A percentile compares a stretch with the other conserved stretches of the same genome.
Conservation (phyloP, 805 yeast species). For the Blastobotrys peoriensis region DNA sequence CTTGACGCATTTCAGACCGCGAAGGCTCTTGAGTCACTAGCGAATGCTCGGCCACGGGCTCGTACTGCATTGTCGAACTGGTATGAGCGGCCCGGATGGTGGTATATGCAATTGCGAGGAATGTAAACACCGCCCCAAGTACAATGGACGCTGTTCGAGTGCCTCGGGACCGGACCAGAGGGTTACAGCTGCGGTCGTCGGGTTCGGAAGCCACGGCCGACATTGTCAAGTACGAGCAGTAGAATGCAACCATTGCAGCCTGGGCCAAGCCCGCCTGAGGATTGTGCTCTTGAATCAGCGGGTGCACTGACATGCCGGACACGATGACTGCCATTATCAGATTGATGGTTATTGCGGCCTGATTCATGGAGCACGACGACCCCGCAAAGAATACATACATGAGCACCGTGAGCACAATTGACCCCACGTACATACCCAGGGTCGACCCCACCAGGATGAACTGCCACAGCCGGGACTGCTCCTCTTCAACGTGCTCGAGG, state of each 20-base stretch:
- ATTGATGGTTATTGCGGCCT: slow-evolving; percentile 77
- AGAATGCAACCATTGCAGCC: slow-evolving; percentile 89
- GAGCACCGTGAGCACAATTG: slow-evolving; percentile 63
- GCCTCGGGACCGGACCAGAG: slow-evolving; percentile 80
- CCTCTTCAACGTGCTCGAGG: slow-evolving; percentile 81
- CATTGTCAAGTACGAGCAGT: slow-evolving; percentile 85
- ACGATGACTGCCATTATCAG: slow-evolving; percentile 57
- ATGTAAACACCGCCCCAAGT: slow-evolving; percentile 88
- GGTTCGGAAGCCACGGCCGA: slow-evolving; percentile 96
- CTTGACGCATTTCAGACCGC: slow-evolving; percentile 70
- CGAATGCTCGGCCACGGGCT: slow-evolving; percentile 37
- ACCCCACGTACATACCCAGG: slow-evolving; percentile 69
- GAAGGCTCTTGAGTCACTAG: slow-evolving; percentile 46
- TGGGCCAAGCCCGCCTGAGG: slow-evolving; percentile 97
- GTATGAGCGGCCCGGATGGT: slow-evolving; percentile 95
- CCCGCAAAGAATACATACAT: slow-evolving; percentile 83
- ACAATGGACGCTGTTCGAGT: slow-evolving; percentile 85
- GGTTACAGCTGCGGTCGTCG: slow-evolving; percentile 88
- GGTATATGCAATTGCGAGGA: slow-evolving; percentile 92
- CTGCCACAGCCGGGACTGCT: slow-evolving; percentile 66
- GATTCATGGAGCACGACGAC: slow-evolving; percentile 80
- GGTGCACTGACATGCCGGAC: slow-evolving; percentile 68
- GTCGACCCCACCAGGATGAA: slow-evolving; percentile 81
- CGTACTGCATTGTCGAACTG: slow-evolving; percentile 46
- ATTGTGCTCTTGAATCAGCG: slow-evolving; percentile 81